phyloP scores from a whole-genome alignment of 257 asterid genomes.

The Paulownia fortunei region DNA sequence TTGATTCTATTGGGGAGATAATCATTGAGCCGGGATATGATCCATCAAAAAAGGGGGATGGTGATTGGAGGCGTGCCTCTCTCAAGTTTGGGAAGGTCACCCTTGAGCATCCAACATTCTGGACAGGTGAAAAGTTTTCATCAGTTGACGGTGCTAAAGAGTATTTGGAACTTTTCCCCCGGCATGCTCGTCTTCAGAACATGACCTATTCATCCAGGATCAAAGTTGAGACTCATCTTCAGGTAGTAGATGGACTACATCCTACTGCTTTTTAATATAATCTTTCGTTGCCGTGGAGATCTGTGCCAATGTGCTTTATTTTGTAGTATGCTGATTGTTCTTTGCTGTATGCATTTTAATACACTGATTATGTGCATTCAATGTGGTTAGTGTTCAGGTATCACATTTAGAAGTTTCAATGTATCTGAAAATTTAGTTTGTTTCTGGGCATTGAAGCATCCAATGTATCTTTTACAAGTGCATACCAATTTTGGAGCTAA shows the following conservation, averaged over 20 bases:
- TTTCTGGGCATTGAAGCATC: constrained; percentile 3
- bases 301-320: constrained; percentile 12
- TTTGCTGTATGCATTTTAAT: background rate
- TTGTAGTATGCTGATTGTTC: background rate
- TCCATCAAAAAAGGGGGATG: constrained; percentile 80
- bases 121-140: constrained; percentile 67
- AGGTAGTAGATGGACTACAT: constrained; percentile 49
- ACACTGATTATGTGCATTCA: background rate
- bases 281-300: background rate
- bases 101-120: constrained; percentile 66
- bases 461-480: background rate
- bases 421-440: background rate
- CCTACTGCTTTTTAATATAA: background rate
- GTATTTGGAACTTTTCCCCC: constrained; percentile 59
- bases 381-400: background rate
- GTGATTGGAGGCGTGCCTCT: constrained; percentile 79
- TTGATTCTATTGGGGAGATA: constrained; percentile 83
- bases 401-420: background rate
- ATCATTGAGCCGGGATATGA: constrained; percentile 77
- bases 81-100: constrained; percentile 79
- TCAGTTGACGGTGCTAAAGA: constrained; percentile 54
- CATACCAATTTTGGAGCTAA: background rate
- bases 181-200: constrained; percentile 94
- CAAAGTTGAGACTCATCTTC: constrained; percentile 60
- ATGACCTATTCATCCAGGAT: constrained; percentile 89